A percentile compares a stretch with the other conserved stretches of the same genome.
phyloP scores from a whole-genome alignment of 345 rosid genomes.

The Erysimum cheiranthoides region DNA sequence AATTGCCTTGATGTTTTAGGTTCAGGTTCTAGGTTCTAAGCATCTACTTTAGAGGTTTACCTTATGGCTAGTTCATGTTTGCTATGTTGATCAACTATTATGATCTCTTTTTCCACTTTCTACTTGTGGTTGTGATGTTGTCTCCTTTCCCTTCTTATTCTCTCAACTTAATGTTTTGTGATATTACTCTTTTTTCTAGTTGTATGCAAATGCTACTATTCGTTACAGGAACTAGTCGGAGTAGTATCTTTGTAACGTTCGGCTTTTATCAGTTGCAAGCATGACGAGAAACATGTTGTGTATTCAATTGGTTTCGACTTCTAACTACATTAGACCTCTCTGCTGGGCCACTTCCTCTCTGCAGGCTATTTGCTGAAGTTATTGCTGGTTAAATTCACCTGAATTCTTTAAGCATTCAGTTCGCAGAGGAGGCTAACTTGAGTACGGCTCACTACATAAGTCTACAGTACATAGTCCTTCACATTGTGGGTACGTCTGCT shows the following conservation, averaged over 20 bases:
- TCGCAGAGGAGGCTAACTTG: conserved; percentile 5
- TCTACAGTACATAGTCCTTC: too few species aligned
- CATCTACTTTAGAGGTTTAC: neutral
- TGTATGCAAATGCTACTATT: neutral
- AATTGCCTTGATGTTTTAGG: conserved; percentile 18
- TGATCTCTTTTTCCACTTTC: conserved; percentile 6
- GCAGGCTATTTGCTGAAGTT: neutral
- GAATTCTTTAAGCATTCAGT: neutral
- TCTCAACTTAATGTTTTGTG: conserved; percentile 11
- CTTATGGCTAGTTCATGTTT: neutral
- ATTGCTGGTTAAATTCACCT: neutral
- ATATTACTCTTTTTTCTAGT: neutral
- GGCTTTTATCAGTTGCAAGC: neutral
- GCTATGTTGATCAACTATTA: conserved; percentile 1
- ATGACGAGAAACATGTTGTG: neutral
- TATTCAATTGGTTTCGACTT: neutral
- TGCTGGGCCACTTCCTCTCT: conserved; percentile 14
- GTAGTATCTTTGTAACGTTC: neutral
- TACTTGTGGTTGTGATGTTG: conserved; percentile 1
- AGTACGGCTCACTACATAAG: neutral
- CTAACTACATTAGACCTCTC: neutral
- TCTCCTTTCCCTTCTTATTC: neutral
- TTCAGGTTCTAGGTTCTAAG: neutral
- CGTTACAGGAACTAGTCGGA: neutral
- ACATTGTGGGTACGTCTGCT: conserved; percentile 34